Base-by-base conservation (phyloP, 106 monocot genomes). In the Gastrodia elata region DNA sequence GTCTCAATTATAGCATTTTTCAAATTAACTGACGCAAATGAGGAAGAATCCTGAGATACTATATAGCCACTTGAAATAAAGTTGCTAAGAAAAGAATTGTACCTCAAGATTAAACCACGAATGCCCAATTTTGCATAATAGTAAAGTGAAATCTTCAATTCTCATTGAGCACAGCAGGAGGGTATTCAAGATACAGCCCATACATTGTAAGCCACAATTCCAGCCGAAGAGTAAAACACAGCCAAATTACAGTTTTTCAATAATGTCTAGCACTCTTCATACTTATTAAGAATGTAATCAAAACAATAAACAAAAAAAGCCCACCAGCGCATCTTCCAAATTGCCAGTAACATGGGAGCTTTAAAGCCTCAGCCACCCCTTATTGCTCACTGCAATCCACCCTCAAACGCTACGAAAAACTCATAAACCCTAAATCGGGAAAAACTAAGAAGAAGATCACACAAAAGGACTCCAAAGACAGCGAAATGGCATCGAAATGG, bases 371-470 rank as follows among this genome's bases (percentile, higher is more conserved):
- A 49, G 5, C 59, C 6, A 59, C 6, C 28, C 27, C 59, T 28
- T 59, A 59, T 4, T 6, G 8, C 24, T 59, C 3, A 49, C 59
- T 28, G 10, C 27, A 59, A 59, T 59, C 59, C 26, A 25, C 18
- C 6, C n/a, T 10, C 9, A 25, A 28, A 59, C 6, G 28, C 59
- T 28, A 28, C 27, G 13, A 37, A 67, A 67, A 38, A 34, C 67
- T 36, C 67, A 67, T 67, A 38, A 67, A 67, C 67, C 67, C 16
- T 67, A 67, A 67, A 34, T 37, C 37, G 20, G 36, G 37, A 7
- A 24, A 67, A 13, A 2, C 36, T 20, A 38, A 3, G 38, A 64
- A 16, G 20, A 5, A 14, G 24, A 57, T n/a, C 5, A 38, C 37
- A 32, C 27, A 13, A 61, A 61, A 61, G 11, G 13, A 32, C 1